Evolutionary conservation across 1,139 yeast species (phyloP).

Genomic region (Candida sp.): DNA sequence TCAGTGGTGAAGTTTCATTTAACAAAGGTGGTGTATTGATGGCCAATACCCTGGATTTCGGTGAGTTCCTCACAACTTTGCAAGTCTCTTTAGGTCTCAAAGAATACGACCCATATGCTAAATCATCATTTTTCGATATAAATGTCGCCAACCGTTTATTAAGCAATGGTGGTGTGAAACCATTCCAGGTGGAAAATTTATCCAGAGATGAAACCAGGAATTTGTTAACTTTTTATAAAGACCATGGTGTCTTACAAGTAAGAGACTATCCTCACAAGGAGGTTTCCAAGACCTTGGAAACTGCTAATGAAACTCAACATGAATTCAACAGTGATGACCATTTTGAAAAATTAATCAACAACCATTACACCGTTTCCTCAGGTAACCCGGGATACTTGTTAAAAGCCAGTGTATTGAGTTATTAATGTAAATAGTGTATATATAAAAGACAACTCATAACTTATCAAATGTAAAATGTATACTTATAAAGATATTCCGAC

Average conservation of each 20-base stretch:
- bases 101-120: constrained; percentile 58
- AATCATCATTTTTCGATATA: constrained; percentile 49
- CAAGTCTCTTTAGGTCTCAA: constrained; percentile 56
- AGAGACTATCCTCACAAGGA: constrained; percentile 41
- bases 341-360: constrained; percentile 39
- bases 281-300: background rate
- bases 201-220: constrained; percentile 50
- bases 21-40: constrained; percentile 63
- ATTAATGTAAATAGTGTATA: no score
- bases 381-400: constrained; percentile 77
- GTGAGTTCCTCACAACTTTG: constrained; percentile 40
- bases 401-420: constrained; percentile 33
- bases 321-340: constrained; percentile 19
- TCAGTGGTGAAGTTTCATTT: constrained; percentile 53
- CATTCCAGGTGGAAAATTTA: constrained; percentile 49
- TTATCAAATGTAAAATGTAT: no score
- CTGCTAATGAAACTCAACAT: constrained; percentile 11
- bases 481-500: no score
- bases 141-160: constrained; percentile 48
- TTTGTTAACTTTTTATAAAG: constrained; percentile 51
- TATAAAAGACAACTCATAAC: no score
- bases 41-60: constrained; percentile 45
- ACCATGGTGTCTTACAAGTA: constrained; percentile 50
- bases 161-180: constrained; percentile 43
- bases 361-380: constrained; percentile 65